A percentile compares a stretch with the other conserved stretches of the same genome.
These are phyloP conservation scores for Phylloporus sp. DNA, from an alignment of 768 basidiomycete species.

Conservation along the genomic window DNA sequence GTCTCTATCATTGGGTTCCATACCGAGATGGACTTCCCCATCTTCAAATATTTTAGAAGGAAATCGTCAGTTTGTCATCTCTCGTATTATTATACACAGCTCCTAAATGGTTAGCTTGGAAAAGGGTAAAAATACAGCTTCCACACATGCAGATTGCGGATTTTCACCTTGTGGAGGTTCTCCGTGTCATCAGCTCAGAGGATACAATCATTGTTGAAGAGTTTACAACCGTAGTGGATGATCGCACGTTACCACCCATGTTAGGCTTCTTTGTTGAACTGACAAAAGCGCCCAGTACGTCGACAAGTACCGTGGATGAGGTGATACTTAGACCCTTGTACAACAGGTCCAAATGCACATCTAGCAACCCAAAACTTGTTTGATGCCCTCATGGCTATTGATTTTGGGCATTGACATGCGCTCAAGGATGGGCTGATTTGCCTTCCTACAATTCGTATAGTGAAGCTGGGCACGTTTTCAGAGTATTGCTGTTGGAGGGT, in stretches of 20 bases:
- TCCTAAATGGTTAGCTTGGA: neutral
- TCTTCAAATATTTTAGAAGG: conserved; percentile 15
- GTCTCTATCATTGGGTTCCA: conserved; percentile 17
- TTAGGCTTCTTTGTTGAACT: conserved; percentile 18
- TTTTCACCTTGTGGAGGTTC: conserved; percentile 3
- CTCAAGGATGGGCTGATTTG: neutral
- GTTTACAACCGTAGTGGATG: conserved; percentile 16
- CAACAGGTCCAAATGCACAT: conserved; percentile 4
- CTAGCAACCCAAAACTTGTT: conserved; percentile 1
- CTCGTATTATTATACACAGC: too few species aligned
- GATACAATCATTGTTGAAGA: conserved; percentile 8
- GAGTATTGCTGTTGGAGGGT: conserved; percentile 15
- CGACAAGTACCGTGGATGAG: neutral
- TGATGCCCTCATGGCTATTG: neutral
- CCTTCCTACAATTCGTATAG: conserved; percentile 20
- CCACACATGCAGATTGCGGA: conserved; percentile 4
- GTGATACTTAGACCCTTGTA: neutral
- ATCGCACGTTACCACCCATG: neutral
- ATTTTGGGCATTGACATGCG: neutral
- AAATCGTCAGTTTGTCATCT: conserved; percentile 12
- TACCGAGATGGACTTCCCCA: neutral
- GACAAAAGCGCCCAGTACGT: conserved; percentile 10
- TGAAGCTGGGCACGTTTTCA: conserved; percentile 18
- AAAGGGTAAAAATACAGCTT: conserved; percentile 10
- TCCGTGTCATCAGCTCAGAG: neutral